These are phyloP conservation scores for Aphanomyces invadans DNA, from an alignment of 352 stramenopile genomes.

Conservation along the genomic window DNA sequence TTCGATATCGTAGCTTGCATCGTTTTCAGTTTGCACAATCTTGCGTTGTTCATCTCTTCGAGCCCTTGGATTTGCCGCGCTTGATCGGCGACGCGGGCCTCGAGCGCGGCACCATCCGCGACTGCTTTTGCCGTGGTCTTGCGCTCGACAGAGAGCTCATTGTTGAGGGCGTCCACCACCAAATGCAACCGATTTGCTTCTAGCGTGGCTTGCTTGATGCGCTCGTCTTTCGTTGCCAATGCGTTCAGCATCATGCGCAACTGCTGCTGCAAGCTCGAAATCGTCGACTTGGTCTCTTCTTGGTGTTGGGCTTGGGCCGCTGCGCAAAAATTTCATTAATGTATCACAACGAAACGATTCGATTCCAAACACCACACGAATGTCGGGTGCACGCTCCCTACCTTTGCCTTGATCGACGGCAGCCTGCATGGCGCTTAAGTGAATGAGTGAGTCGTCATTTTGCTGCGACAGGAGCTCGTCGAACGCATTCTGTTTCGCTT, in stretches of 20 bases:
- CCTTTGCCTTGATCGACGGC: slow-evolving; percentile 1
- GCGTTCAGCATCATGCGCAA: slow-evolving; percentile 33
- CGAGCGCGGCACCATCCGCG: background rate
- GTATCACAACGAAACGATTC: background rate
- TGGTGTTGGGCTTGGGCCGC: background rate
- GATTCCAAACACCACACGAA: background rate
- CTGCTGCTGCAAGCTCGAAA: slow-evolving; percentile 28
- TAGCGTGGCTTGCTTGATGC: background rate
- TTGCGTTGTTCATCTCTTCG: slow-evolving; percentile 13
- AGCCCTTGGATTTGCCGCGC: slow-evolving; percentile 4
- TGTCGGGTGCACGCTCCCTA: background rate
- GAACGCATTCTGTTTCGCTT: slow-evolving; percentile 22
- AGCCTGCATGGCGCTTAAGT: background rate
- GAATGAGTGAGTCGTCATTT: slow-evolving; percentile 7
- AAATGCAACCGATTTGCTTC: background rate
- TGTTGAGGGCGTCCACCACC: background rate
- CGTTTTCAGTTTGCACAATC: slow-evolving; percentile 24
- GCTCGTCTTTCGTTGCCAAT: background rate
- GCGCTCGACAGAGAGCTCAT: background rate
- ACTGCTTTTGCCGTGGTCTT: slow-evolving; percentile 2
- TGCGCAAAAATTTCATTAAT: background rate
- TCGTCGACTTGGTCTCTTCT: slow-evolving; percentile 15
- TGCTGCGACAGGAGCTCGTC: slow-evolving; percentile 10
- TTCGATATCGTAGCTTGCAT: slow-evolving; percentile 11
- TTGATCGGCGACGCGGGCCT: slow-evolving; percentile 7